phyloP scores from a whole-genome alignment of 208 protist species.

The Perkinsela sp. region DNA sequence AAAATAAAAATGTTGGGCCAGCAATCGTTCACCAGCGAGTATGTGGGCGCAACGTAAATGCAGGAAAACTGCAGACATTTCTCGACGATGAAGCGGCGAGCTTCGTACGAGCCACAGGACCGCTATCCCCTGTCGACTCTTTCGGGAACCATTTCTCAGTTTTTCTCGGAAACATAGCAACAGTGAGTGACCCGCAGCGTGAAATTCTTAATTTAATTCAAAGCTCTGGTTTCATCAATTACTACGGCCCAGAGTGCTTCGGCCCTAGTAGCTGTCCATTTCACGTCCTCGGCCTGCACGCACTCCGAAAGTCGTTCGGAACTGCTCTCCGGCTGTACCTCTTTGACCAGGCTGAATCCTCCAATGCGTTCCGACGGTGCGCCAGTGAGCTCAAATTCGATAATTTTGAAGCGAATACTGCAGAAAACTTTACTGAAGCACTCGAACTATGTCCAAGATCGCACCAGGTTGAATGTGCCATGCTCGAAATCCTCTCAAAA shows the following conservation, averaged over 20 bases:
- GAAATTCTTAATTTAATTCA: conserved; percentile 7
- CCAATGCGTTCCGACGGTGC: conserved; percentile 4
- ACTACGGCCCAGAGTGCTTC: conserved; percentile 79
- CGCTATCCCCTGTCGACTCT: conserved; percentile 44
- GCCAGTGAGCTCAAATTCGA: too few relatives aligned
- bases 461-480: conserved; percentile 1
- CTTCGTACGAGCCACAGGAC: conserved; percentile 17
- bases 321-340: conserved; percentile 8
- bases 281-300: conserved; percentile 9
- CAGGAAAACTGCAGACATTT: conserved; percentile 17
- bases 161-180: conserved; percentile 27
- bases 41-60: conserved; percentile 22
- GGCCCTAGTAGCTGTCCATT: conserved; percentile 14
- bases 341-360: conserved; percentile 1
- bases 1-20: conserved; percentile 79
- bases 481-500: conserved; percentile 7
- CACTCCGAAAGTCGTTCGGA: conserved; percentile 11
- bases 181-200: conserved; percentile 8
- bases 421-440: neutral
- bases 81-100: conserved; percentile 28
- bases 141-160: conserved; percentile 70
- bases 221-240: conserved; percentile 63
- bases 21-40: conserved; percentile 68
- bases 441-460: neutral
- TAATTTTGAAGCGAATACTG: too few relatives aligned